Conservation (phyloP, 1,284 basidiomycete genomes). For the Cutaneotrichosporon cutaneum region DNA sequence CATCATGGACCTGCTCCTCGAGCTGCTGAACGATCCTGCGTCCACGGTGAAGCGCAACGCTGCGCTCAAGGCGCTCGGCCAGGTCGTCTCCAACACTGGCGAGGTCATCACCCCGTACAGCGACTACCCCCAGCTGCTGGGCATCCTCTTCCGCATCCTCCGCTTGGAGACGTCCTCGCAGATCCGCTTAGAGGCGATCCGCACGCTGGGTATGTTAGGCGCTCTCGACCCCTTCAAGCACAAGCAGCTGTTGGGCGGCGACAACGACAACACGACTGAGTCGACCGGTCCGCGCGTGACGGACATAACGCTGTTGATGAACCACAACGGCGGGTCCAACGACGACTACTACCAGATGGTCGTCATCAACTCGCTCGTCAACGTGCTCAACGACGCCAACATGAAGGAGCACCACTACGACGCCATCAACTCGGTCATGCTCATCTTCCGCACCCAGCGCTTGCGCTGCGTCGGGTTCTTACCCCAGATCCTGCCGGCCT, state of each 20-base stretch:
- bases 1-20: constrained; percentile 86
- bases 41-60: constrained; percentile 79
- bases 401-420: constrained; percentile 82
- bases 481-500: constrained; percentile 95
- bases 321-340: constrained; percentile 61
- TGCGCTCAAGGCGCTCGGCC: constrained; percentile 88
- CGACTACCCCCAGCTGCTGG: constrained; percentile 87
- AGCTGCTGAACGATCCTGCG: constrained; percentile 81
- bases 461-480: constrained; percentile 94
- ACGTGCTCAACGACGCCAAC: constrained; percentile 84
- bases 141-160: constrained; percentile 80
- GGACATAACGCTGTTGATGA: constrained; percentile 60
- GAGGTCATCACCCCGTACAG: constrained; percentile 90
- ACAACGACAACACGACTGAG: constrained; percentile 64
- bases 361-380: constrained; percentile 84
- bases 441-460: constrained; percentile 98
- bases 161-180: constrained; percentile 74
- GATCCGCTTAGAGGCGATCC: constrained; percentile 83
- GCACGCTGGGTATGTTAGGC: constrained; percentile 93
- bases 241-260: constrained; percentile 76
- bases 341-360: constrained; percentile 99
- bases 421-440: constrained; percentile 98
- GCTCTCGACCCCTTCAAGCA: constrained; percentile 97
- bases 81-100: constrained; percentile 92
- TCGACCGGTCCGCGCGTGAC: constrained; percentile 56